phyloP scores from a whole-genome alignment of 306 rosid genomes.

The Lagenaria siceraria region DNA sequence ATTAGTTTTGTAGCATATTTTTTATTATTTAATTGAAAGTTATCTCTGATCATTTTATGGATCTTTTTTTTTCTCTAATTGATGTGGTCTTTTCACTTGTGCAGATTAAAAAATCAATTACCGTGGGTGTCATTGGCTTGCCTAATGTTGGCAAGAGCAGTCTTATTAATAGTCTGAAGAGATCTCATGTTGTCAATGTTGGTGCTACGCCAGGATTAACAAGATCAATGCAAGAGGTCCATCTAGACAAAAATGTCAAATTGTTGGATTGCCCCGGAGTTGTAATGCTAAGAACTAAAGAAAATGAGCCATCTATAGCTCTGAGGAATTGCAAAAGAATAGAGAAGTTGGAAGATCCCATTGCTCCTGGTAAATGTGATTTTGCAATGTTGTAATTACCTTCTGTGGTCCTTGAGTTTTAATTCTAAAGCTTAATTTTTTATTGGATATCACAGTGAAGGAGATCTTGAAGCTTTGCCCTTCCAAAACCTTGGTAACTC shows the following conservation, averaged over 20 bases:
- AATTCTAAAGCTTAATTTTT: background rate
- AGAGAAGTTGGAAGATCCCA: conserved; percentile 83
- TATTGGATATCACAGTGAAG: conserved; percentile 44
- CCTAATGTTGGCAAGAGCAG: conserved; percentile 99
- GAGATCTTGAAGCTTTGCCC: conserved; percentile 90
- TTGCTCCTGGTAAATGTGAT: conserved; percentile 58
- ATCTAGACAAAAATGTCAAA: conserved; percentile 75
- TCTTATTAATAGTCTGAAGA: conserved; percentile 75
- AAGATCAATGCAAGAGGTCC: conserved; percentile 88
- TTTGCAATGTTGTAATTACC: background rate
- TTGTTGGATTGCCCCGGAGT: conserved; percentile 95
- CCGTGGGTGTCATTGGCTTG: conserved; percentile 84
- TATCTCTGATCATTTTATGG: background rate
- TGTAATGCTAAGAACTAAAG: conserved; percentile 63
- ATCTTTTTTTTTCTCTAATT: background rate
- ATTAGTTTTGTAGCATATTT: background rate
- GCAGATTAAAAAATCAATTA: conserved; percentile 86
- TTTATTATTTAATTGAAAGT: background rate
- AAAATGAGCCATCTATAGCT: conserved; percentile 52
- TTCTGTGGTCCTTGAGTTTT: background rate
- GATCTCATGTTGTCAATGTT: conserved; percentile 65
- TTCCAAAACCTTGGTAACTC: conserved; percentile 43
- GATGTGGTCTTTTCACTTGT: conserved; percentile 12
- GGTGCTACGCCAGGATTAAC: conserved; percentile 88
- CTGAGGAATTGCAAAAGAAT: conserved; percentile 87